Percentiles rank a stretch among this genome's conserved stretches.
Conservation (phyloP, 1,284 basidiomycete species). For the Butyriboletus appendiculatus region DNA sequence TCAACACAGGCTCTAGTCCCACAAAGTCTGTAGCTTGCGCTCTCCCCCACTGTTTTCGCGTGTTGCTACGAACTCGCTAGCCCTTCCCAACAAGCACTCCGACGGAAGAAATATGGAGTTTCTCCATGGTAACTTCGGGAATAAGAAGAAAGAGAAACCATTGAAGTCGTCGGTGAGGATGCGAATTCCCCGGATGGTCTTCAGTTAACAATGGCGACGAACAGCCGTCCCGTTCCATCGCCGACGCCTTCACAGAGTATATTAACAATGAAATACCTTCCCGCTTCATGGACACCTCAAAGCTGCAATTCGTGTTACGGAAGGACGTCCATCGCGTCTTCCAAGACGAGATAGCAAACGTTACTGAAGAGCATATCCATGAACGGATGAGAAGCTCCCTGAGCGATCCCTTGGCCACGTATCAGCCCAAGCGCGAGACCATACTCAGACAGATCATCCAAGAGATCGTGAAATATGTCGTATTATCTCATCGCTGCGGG, state of each 20-base stretch:
- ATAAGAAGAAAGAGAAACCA: no score
- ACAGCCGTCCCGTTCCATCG: not conserved
- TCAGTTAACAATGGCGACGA: not conserved
- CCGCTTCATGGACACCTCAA: not conserved
- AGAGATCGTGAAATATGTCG: slow-evolving; percentile 3
- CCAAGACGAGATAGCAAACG: not conserved
- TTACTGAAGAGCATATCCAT: not conserved
- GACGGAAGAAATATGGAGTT: no score
- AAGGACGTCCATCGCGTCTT: slow-evolving; percentile 1
- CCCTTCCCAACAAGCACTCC: no score
- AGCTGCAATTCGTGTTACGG: not conserved
- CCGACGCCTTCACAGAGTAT: not conserved
- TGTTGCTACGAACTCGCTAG: no score
- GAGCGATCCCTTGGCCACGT: not conserved
- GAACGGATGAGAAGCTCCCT: not conserved
- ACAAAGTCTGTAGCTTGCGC: no score
- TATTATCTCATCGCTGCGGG: slow-evolving; percentile 9
- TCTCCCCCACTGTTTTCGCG: no score
- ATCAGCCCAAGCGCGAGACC: not conserved
- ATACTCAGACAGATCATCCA: slow-evolving; percentile 3
- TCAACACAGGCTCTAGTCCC: no score
- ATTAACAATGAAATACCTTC: not conserved
- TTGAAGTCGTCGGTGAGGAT: no score
- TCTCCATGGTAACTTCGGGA: no score
- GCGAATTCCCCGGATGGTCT: no score